A percentile compares a stretch with the other conserved stretches of the same genome.
Evolutionary conservation across 495 filamentous ascomycete species (phyloP).

Genomic region (Neurospora cerealis): DNA sequence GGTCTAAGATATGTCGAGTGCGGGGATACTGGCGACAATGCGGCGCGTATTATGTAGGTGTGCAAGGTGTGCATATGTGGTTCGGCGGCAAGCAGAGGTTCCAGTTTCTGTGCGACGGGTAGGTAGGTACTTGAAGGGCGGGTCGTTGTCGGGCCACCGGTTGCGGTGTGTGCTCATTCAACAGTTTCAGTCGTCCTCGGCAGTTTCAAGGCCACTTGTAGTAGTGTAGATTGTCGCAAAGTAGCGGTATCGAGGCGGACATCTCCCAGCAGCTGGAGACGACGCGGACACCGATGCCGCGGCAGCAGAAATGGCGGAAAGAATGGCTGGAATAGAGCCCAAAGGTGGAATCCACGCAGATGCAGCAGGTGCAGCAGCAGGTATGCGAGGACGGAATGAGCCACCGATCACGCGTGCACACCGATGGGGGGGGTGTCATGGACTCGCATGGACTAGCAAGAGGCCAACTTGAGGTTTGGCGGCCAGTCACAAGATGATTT

Average conservation of each 20-base stretch:
- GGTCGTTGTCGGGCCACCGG: not conserved
- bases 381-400: conserved; percentile 4
- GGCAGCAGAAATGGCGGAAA: conserved; percentile 1
- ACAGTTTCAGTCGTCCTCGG: conserved; percentile 7
- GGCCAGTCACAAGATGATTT: conserved; percentile 15
- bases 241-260: conserved; percentile 5
- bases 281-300: conserved; percentile 9
- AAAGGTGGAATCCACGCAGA: conserved; percentile 1
- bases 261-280: not conserved
- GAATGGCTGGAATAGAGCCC: not conserved
- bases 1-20: not conserved
- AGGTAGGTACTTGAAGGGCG: not conserved
- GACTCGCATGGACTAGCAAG: not conserved
- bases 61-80: not conserved
- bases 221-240: conserved; percentile 14
- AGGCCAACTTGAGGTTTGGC: conserved; percentile 8
- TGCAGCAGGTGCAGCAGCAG: conserved; percentile 1
- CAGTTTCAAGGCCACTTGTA: conserved; percentile 13
- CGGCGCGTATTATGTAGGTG: conserved; percentile 18
- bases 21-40: conserved; percentile 9
- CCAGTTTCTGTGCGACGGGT: not conserved
- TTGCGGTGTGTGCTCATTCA: conserved; percentile 1
- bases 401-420: conserved; percentile 3
- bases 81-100: conserved; percentile 1
- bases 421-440: not conserved